phyloP scores from a whole-genome alignment of 2,329 filamentous ascomycete genomes.

The Penicillium paneum region DNA sequence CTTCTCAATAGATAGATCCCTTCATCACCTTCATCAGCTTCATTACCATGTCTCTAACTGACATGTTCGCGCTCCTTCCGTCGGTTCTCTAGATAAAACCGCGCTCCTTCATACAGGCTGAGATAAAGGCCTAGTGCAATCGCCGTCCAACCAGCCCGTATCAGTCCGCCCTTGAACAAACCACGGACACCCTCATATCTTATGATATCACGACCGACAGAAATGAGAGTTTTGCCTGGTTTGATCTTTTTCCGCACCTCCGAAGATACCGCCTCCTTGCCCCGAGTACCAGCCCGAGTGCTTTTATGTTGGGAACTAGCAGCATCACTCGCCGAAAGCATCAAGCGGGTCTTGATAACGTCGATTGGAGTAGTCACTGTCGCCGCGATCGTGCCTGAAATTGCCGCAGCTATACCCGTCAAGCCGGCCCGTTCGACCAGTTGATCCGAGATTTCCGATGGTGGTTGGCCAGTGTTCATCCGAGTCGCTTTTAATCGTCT shows the following conservation, averaged over 20 bases:
- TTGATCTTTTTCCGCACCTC: not conserved
- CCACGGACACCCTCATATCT: conserved; percentile 66
- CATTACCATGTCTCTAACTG: no score
- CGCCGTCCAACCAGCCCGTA: conserved; percentile 77
- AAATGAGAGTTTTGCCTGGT: conserved; percentile 49
- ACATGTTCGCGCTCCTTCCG: conserved; percentile 20
- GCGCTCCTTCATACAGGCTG: conserved; percentile 78
- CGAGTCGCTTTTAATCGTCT: conserved; percentile 26
- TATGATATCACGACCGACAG: conserved; percentile 64
- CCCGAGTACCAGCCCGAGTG: not conserved
- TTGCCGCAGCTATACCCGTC: conserved; percentile 70
- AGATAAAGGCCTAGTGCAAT: conserved; percentile 80
- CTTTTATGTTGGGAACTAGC: not conserved
- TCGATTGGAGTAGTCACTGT: conserved; percentile 85
- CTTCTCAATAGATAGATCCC: conserved; percentile 3
- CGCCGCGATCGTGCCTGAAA: conserved; percentile 71
- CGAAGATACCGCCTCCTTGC: not conserved
- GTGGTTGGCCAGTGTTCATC: not conserved
- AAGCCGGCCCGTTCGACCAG: conserved; percentile 67
- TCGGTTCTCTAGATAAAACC: conserved; percentile 54
- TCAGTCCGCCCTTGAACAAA: conserved; percentile 67
- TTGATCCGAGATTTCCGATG: conserved; percentile 18
- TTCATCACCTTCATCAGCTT: not conserved
- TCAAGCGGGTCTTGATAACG: conserved; percentile 85
- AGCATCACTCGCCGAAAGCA: conserved; percentile 60